Evolutionary conservation across 768 basidiomycete species (phyloP).

Genomic region (Leccinum variicolor): DNA sequence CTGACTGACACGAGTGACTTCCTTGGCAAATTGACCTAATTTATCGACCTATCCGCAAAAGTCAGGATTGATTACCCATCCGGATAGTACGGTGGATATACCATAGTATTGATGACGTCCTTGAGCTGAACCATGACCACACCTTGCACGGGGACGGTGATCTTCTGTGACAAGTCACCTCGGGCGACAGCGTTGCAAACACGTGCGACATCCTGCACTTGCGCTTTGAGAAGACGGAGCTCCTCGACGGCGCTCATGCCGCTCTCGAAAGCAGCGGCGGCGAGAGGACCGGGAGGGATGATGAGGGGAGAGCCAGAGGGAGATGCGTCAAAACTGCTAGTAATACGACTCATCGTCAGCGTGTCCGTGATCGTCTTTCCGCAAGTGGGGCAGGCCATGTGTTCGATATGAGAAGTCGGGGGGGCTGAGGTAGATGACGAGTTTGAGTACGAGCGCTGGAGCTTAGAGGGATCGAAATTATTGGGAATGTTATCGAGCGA

Average conservation of each 20-base stretch:
- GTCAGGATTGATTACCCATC: slow-evolving; percentile 10
- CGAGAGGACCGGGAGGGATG: slow-evolving; percentile 54
- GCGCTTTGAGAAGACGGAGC: slow-evolving; percentile 74
- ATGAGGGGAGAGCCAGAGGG: slow-evolving; percentile 40
- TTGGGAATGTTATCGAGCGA: slow-evolving; percentile 49
- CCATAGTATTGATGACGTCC: slow-evolving; percentile 73
- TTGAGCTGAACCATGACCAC: slow-evolving; percentile 80
- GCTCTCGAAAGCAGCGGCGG: slow-evolving; percentile 52
- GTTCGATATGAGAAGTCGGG: slow-evolving; percentile 38
- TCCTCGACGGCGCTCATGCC: slow-evolving; percentile 74
- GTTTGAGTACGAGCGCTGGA: slow-evolving; percentile 31
- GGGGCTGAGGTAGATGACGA: slow-evolving; percentile 41
- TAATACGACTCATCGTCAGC: slow-evolving; percentile 33
- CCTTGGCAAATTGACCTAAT: slow-evolving; percentile 85
- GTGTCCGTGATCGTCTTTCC: slow-evolving; percentile 48
- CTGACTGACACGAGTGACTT: slow-evolving; percentile 82
- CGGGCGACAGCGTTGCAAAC: slow-evolving; percentile 79
- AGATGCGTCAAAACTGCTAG: slow-evolving; percentile 22
- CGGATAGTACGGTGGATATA: slow-evolving; percentile 17
- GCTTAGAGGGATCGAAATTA: slow-evolving; percentile 34
- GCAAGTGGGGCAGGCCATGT: slow-evolving; percentile 53
- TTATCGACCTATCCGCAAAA: slow-evolving; percentile 49
- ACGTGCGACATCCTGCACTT: slow-evolving; percentile 78
- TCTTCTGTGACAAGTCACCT: slow-evolving; percentile 75
- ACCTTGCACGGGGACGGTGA: slow-evolving; percentile 75